These are phyloP conservation scores for Thecamonas trahens DNA, from an alignment of 78 protist genomes.

Conservation along the genomic window DNA sequence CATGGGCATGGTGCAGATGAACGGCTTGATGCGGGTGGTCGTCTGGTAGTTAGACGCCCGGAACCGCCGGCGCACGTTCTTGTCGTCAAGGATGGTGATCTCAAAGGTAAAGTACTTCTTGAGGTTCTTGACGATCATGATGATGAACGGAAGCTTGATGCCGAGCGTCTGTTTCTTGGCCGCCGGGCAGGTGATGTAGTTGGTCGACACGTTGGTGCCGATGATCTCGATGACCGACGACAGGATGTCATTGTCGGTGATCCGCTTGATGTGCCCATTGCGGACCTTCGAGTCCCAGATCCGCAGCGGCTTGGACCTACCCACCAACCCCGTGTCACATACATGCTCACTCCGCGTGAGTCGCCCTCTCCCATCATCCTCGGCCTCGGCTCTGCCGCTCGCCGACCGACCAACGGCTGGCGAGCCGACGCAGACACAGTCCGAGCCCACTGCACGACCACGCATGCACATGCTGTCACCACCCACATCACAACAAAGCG, in stretches of 20 bases:
- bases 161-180: constrained; percentile 79
- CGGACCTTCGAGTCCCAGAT: constrained; percentile 77
- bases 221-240: constrained; percentile 81
- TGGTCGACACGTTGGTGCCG: constrained; percentile 79
- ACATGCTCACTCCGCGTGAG: no score
- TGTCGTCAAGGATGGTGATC: constrained; percentile 91
- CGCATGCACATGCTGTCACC: no score
- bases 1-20: constrained; percentile 97
- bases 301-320: constrained; percentile 83
- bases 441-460: no score
- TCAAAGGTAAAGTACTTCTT: constrained; percentile 94
- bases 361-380: no score
- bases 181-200: constrained; percentile 83
- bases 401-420: no score
- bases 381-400: no score
- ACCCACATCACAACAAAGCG: no score
- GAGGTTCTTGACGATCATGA: constrained; percentile 88
- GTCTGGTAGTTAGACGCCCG: constrained; percentile 92
- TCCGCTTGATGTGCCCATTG: constrained; percentile 87
- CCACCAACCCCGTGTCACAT: no score
- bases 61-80: constrained; percentile 78
- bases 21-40: constrained; percentile 83
- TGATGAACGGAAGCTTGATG: constrained; percentile 91
- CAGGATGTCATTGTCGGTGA: constrained; percentile 88
- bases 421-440: no score